These are phyloP conservation scores for Aspergillus oerlinghausenensis DNA, from an alignment of 2,329 filamentous ascomycete species.

Conservation along the genomic window DNA sequence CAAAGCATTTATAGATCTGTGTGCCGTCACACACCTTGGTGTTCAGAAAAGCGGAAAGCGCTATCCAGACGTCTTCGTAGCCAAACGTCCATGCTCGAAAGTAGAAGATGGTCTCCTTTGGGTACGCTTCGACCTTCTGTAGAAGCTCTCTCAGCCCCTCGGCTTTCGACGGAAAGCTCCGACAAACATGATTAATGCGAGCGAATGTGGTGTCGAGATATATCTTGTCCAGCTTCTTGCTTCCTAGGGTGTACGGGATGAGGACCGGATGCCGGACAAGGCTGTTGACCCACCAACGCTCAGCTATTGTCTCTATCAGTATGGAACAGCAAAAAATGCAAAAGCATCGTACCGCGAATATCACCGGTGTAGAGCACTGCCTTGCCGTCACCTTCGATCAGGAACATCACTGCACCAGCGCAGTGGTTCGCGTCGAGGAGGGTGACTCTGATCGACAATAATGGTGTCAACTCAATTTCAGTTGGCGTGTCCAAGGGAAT, in stretches of 20 bases:
- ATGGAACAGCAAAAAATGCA: not conserved
- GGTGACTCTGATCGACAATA: slow-evolving; percentile 69
- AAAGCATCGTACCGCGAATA: slow-evolving; percentile 53
- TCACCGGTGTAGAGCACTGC: slow-evolving; percentile 87
- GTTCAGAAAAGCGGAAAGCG: slow-evolving; percentile 65
- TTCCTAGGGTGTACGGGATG: slow-evolving; percentile 65
- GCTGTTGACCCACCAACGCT: slow-evolving; percentile 78
- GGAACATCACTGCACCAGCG: slow-evolving; percentile 83
- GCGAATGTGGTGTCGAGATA: slow-evolving; percentile 87
- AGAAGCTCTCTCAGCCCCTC: slow-evolving; percentile 73
- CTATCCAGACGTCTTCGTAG: slow-evolving; percentile 89
- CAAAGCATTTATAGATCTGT: not conserved
- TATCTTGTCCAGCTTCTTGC: slow-evolving; percentile 69
- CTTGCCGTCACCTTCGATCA: slow-evolving; percentile 69
- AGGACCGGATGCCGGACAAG: slow-evolving; percentile 67
- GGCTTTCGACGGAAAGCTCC: slow-evolving; percentile 60
- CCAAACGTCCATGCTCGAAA: slow-evolving; percentile 88
- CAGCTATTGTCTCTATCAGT: slow-evolving; percentile 43
- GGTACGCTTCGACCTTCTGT: slow-evolving; percentile 62
- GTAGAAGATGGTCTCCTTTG: slow-evolving; percentile 72
- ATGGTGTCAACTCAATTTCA: slow-evolving; percentile 66
- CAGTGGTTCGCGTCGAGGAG: slow-evolving; percentile 92
- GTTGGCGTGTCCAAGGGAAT: slow-evolving; percentile 79
- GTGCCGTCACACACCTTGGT: slow-evolving; percentile 48
- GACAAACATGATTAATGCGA: slow-evolving; percentile 45